phyloP scores from a whole-genome alignment of 352 stramenopile species.

The Saprolegnia diclina region DNA sequence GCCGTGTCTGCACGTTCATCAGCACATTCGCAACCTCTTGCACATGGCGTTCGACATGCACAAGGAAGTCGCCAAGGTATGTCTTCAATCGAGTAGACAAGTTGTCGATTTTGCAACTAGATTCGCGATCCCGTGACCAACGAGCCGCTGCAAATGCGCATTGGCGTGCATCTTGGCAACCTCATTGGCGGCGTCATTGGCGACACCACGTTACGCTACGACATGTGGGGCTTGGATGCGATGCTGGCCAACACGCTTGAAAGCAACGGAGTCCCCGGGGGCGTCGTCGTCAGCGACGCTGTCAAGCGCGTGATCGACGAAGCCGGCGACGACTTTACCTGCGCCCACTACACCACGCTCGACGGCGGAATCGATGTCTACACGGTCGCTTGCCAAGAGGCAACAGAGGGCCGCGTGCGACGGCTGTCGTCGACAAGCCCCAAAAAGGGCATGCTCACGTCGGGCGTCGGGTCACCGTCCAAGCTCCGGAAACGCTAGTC shows the following conservation, averaged over 20 bases:
- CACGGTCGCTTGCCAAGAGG: neutral
- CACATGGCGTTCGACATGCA: conserved; percentile 83
- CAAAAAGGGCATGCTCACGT: conserved; percentile 1
- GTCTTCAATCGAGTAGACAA: neutral
- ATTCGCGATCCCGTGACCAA: conserved; percentile 75
- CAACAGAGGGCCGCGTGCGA: neutral
- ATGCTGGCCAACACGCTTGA: conserved; percentile 81
- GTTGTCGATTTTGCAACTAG: neutral
- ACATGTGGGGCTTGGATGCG: conserved; percentile 82
- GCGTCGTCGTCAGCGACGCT: conserved; percentile 69
- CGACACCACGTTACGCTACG: conserved; percentile 76
- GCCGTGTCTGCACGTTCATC: conserved; percentile 74
- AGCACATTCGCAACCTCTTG: conserved; percentile 74
- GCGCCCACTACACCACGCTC: conserved; percentile 6
- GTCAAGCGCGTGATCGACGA: conserved; percentile 74
- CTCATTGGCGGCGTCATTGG: conserved; percentile 85
- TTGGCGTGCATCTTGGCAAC: conserved; percentile 83
- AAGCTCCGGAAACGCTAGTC: conserved; percentile 6
- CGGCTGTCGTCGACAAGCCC: neutral
- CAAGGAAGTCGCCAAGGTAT: conserved; percentile 71
- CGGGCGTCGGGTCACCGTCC: conserved; percentile 5
- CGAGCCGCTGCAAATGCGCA: conserved; percentile 79
- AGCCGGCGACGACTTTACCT: conserved; percentile 4
- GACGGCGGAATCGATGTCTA: conserved; percentile 8
- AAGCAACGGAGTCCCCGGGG: conserved; percentile 71